Conservation (phyloP, 2,329 filamentous ascomycete species). For the Pezicula carpinea region DNA sequence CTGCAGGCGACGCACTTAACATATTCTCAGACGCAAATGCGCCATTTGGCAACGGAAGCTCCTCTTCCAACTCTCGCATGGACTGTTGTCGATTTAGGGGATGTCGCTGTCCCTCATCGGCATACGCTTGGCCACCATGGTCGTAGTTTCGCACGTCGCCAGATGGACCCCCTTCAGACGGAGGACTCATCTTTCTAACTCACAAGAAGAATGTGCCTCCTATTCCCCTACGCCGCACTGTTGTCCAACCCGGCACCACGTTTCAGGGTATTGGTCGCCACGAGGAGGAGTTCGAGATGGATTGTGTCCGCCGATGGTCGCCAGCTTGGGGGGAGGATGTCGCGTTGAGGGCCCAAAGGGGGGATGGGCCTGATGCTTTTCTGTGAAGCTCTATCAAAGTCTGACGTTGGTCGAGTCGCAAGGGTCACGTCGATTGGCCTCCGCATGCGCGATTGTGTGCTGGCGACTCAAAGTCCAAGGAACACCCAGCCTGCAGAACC, state of each 20-base stretch:
- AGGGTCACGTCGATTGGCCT: constrained; percentile 20
- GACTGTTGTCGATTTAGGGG: constrained; percentile 18
- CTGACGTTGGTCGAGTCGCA: constrained; percentile 24
- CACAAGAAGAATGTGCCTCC: constrained; percentile 7
- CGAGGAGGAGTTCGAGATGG: constrained; percentile 4
- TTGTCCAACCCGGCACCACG: background rate
- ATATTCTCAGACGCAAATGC: constrained; percentile 23
- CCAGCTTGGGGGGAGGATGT: constrained; percentile 13
- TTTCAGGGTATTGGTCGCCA: constrained; percentile 2
- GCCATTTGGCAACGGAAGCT: constrained; percentile 22
- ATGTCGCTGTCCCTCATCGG: constrained; percentile 16
- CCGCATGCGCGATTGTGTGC: constrained; percentile 24
- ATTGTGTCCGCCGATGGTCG: constrained; percentile 9
- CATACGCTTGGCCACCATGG: constrained; percentile 14
- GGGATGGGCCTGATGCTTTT: constrained; percentile 6
- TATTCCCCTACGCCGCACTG: constrained; percentile 6
- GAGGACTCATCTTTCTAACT: constrained; percentile 28
- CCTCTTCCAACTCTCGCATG: constrained; percentile 12
- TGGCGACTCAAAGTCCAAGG: constrained; percentile 25
- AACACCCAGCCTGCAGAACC: constrained; percentile 22
- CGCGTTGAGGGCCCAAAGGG: constrained; percentile 5
- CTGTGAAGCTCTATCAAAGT: constrained; percentile 9
- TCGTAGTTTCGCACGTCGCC: constrained; percentile 21
- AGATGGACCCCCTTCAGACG: constrained; percentile 31
- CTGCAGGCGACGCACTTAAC: constrained; percentile 15